Base-by-base conservation (phyloP, 176 grass and related monocot species). In the Secale cereale region DNA sequence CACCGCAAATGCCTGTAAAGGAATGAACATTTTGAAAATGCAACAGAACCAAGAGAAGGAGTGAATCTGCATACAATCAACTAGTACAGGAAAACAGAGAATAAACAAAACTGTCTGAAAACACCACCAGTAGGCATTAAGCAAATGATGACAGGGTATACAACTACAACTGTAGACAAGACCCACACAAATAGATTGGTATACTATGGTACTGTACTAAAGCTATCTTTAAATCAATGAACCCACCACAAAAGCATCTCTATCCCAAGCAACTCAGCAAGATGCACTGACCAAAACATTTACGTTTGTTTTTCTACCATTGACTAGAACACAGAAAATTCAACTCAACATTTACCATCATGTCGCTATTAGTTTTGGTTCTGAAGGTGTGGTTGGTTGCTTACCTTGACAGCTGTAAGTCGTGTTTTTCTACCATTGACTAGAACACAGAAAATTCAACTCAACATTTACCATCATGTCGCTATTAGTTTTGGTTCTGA, bases 321-420 rank as follows among this genome's bases (percentile, higher is more conserved):
- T 30, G 35, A 41, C 22, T 71, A 71, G 35, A 70, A 39, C 11
- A 70, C 67, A 41, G 36, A 71, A 15, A 41, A 1, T 71, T 71
- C 22, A 70, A 40, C 36, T 71, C 39, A 41, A 25, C 29, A 35
- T 19, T 74, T 15, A 41, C 41, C 41, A 28, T 29, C 40, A 48
- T 48, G 41, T 74, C 71, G 40, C 71, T 48, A 19, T 10, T 48
- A 48, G 35, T 28, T 73, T 72, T 27, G 5, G 77, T 73, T 63
- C 22, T 29, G 29, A 28, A 63, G 3, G 23, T 78, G 30, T 52
- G 29, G 9, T 45, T 5, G 12, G 13, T 19, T 72, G 22, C 60
- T 78, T 87, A 96, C 97, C 91, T 99, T 99, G 65, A 99, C 97
- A 4, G 94, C 84, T 59, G 97, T 99, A 81, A 99, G 97, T 76